Evolutionary conservation across 768 basidiomycete species (phyloP).

Genomic region (Mycena polygramma): DNA sequence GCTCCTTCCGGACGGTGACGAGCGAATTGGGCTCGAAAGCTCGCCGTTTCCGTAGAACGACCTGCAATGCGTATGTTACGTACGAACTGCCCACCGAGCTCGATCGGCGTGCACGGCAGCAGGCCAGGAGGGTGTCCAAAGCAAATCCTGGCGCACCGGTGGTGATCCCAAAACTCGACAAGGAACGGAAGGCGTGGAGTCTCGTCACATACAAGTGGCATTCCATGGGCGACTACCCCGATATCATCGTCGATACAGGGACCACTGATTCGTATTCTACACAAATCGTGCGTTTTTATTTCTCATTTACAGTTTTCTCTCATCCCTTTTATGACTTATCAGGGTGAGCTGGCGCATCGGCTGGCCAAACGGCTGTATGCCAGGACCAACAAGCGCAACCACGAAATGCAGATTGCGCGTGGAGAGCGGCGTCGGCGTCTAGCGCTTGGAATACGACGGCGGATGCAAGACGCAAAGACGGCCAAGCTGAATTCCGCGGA

Average conservation of each 20-base stretch:
- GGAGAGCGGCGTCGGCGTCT: no score
- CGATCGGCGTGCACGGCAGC: no score
- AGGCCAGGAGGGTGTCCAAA: no score
- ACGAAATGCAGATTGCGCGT: no score
- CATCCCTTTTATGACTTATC: not conserved
- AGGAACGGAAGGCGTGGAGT: constrained; percentile 11
- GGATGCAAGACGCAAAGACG: no score
- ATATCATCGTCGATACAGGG: not conserved
- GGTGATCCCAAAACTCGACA: no score
- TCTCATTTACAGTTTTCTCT: not conserved
- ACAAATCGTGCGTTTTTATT: constrained; percentile 4
- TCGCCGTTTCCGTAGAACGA: constrained; percentile 31
- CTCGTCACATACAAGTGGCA: constrained; percentile 18
- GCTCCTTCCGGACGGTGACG: constrained; percentile 26
- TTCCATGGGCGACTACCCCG: constrained; percentile 2
- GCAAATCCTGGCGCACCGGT: no score
- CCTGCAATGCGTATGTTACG: constrained; percentile 26
- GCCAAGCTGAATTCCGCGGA: no score
- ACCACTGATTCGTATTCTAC: constrained; percentile 21
- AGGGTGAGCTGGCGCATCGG: not conserved
- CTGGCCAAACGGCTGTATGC: not conserved
- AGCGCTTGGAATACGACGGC: no score
- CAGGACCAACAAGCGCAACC: not conserved
- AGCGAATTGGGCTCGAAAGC: not conserved
- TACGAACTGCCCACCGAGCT: constrained; percentile 35